These are phyloP conservation scores for Ascochyta rabiei DNA, from an alignment of 2,329 filamentous ascomycete genomes.

Conservation along the genomic window DNA sequence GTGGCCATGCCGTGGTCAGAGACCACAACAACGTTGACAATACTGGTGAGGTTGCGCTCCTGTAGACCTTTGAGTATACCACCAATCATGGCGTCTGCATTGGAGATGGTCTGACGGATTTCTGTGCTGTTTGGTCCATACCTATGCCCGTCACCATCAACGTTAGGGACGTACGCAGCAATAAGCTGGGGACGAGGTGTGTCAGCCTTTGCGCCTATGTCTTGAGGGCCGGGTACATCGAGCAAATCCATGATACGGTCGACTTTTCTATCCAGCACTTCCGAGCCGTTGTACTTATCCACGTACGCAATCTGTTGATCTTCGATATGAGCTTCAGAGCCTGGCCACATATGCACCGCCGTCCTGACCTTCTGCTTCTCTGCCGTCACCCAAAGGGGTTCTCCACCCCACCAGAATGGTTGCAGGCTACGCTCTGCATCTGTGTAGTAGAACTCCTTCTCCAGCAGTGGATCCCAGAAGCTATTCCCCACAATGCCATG, in stretches of 20 bases:
- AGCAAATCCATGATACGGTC: conserved; percentile 79
- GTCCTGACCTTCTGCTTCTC: conserved; percentile 79
- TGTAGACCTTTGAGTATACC: conserved; percentile 77
- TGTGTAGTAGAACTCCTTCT: conserved; percentile 88
- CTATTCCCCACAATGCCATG: conserved; percentile 93
- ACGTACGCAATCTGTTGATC: conserved; percentile 77
- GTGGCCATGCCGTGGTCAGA: conserved; percentile 99
- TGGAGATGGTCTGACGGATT: conserved; percentile 75
- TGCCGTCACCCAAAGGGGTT: conserved; percentile 92
- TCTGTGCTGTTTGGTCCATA: conserved; percentile 96
- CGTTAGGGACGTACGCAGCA: conserved; percentile 91
- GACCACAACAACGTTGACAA: conserved; percentile 95
- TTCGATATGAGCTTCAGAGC: conserved; percentile 84
- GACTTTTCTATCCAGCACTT: conserved; percentile 76
- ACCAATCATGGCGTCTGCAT: conserved; percentile 84
- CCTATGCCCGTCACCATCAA: conserved; percentile 84
- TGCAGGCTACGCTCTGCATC: conserved; percentile 76
- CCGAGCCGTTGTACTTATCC: conserved; percentile 82
- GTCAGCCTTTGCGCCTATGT: conserved; percentile 55
- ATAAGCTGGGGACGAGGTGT: conserved; percentile 82
- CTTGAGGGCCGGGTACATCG: conserved; percentile 77
- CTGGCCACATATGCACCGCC: conserved; percentile 98
- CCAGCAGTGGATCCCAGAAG: conserved; percentile 83
- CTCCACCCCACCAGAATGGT: conserved; percentile 91
- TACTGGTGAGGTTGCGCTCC: conserved; percentile 79